phyloP scores from a whole-genome alignment of 2,329 filamentous ascomycete species.

The Zopfia rhizophila region DNA sequence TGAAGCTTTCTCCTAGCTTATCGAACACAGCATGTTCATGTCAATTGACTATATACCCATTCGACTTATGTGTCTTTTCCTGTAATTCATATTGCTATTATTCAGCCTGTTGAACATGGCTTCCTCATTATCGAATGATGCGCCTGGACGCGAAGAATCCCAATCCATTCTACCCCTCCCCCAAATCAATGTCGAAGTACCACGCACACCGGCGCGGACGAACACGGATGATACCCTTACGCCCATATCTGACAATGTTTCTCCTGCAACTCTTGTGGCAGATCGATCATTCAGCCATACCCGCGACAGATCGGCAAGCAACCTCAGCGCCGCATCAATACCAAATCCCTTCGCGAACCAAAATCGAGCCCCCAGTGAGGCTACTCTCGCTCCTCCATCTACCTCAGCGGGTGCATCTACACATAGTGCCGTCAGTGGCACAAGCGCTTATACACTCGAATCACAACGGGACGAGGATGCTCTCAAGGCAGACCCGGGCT shows the following conservation, averaged over 20 bases:
- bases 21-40: constrained; percentile 8
- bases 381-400: constrained; percentile 30
- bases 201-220: constrained; percentile 28
- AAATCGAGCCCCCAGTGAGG: constrained; percentile 35
- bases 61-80: constrained; percentile 1
- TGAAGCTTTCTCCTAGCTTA: background rate
- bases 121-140: constrained; percentile 24
- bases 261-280: constrained; percentile 34
- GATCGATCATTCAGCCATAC: constrained; percentile 29
- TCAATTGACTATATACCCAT: constrained; percentile 4
- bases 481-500: constrained; percentile 40
- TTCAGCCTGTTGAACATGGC: constrained; percentile 35
- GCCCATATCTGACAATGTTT: constrained; percentile 31
- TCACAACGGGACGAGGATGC: constrained; percentile 35
- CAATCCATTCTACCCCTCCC: constrained; percentile 30
- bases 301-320: constrained; percentile 29
- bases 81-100: constrained; percentile 20
- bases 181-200: constrained; percentile 38
- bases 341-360: constrained; percentile 20
- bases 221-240: constrained; percentile 34
- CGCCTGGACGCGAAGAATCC: constrained; percentile 27
- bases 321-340: constrained; percentile 25
- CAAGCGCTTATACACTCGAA: constrained; percentile 33
- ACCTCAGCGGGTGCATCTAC: constrained; percentile 32
- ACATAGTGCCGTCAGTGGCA: constrained; percentile 27